phyloP scores from a whole-genome alignment of 1,139 yeast genomes.

The Zygosaccharomyces pseudobailii region DNA sequence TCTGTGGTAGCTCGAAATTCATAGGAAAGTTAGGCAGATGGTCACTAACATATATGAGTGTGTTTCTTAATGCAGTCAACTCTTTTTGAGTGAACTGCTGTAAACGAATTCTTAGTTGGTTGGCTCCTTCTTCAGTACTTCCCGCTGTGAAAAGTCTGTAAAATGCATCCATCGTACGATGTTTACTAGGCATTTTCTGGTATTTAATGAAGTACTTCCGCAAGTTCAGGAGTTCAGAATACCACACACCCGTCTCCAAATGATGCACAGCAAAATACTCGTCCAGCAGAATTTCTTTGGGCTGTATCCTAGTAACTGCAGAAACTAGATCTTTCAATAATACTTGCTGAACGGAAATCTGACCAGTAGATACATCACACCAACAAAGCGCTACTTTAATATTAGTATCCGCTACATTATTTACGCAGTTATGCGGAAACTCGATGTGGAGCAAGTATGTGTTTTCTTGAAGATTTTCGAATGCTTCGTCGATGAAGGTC shows the following conservation, averaged over 20 bases:
- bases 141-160: conserved; percentile 30
- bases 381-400: conserved; percentile 70
- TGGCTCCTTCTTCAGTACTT: conserved; percentile 21
- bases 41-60: conserved; percentile 53
- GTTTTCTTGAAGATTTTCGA: conserved; percentile 65
- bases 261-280: conserved; percentile 29
- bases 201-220: conserved; percentile 57
- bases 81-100: conserved; percentile 41
- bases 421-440: conserved; percentile 47
- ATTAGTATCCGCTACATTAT: conserved; percentile 44
- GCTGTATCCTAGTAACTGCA: conserved; percentile 36
- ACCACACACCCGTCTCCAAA: conserved; percentile 48
- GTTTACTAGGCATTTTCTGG: conserved; percentile 39
- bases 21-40: conserved; percentile 51
- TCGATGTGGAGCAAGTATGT: conserved; percentile 66
- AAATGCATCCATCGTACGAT: conserved; percentile 34
- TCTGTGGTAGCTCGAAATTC: conserved; percentile 49
- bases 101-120: conserved; percentile 26
- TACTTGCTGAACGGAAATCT: conserved; percentile 51
- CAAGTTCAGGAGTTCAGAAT: conserved; percentile 55
- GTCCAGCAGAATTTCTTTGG: conserved; percentile 37
- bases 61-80: conserved; percentile 48
- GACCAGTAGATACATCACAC: conserved; percentile 87
- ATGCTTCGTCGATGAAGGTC: conserved; percentile 81
- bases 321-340: conserved; percentile 34